Base-by-base conservation (phyloP, 2,329 filamentous ascomycete species). In the Cercospora nicotianae region DNA sequence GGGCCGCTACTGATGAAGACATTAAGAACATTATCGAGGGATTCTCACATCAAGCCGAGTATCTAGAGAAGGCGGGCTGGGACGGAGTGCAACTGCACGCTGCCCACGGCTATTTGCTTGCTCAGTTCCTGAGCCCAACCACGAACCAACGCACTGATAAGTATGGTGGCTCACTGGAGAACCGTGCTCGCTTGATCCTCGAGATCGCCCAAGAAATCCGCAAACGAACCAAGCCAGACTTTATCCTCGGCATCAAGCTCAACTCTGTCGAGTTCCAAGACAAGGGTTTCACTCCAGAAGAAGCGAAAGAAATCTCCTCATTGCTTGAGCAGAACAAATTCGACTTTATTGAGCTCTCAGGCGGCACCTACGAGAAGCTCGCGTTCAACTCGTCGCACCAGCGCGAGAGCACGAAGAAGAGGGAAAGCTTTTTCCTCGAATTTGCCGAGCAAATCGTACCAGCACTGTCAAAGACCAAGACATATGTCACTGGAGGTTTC, bases 41-140 rank as follows among this genome's bases (percentile, higher is more conserved):
- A 2, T 91, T 89, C 72, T 85, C 86, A 0, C 85, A 90, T 72
- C 83, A 87, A 0, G 87, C 87, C 0, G 85, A 87, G 72, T 90
- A 85, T 70, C 79, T 87, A 4, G 83, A 90, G 67, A 87, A 86
- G 74, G 87, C 87, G 0, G 89, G 89, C 2, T 91, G 78, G 65
- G 83, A 86, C 69, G 85, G 85, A 45, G 75, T 83, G 20, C 69
- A 84, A 68, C 75, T 84, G 6, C 82, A 84, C 69, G 82, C 78
- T 18, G 82, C 81, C 7, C 80, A 82, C 67, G 81, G 78, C 1
- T 83, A 83, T 64, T 75, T 83, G 12, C 76, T 83, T 23, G 80
- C 81, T 0, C 81, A 83, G 57, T 83, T 83, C 74, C 74, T 83
- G 1, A 78, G 79, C 0, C 76, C 76, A 8, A 78, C 78, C 2